Conservation (phyloP, 768 basidiomycete species). For the Russula dissimulans region DNA sequence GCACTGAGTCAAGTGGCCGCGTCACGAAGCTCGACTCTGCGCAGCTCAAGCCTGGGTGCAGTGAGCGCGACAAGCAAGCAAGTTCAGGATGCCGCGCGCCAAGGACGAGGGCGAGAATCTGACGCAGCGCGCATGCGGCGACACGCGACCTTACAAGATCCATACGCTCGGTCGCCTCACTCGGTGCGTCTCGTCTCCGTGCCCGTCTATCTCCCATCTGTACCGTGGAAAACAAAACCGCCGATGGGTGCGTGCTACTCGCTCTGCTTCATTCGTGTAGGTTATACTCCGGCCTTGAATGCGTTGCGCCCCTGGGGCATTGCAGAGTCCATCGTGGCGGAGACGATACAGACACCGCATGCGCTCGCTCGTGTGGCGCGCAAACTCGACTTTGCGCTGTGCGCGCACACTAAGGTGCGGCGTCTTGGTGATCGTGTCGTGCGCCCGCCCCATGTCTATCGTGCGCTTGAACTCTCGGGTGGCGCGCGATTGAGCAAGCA, state of each 20-base stretch:
- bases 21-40: slow-evolving; percentile 24
- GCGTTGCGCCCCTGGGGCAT: slow-evolving; percentile 17
- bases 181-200: slow-evolving; percentile 42
- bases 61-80: slow-evolving; percentile 10
- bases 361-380: slow-evolving; percentile 39
- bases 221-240: background rate
- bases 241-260: background rate
- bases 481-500: slow-evolving; percentile 30
- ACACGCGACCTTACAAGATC: slow-evolving; percentile 39
- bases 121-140: slow-evolving; percentile 26
- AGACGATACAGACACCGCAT: slow-evolving; percentile 41
- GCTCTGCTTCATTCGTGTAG: slow-evolving; percentile 14
- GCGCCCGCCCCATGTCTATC: slow-evolving; percentile 32
- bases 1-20: slow-evolving; percentile 40
- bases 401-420: slow-evolving; percentile 55
- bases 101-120: slow-evolving; percentile 1
- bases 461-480: slow-evolving; percentile 42
- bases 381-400: slow-evolving; percentile 49
- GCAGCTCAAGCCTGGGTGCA: slow-evolving; percentile 35
- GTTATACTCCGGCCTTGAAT: slow-evolving; percentile 26
- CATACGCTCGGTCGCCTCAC: slow-evolving; percentile 29
- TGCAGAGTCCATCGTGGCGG: slow-evolving; percentile 35
- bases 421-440: slow-evolving; percentile 32
- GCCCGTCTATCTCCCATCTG: too few species aligned
- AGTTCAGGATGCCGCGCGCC: background rate